Conservation (phyloP, 2,329 filamentous ascomycete species). For the Pyrenophora graminea region DNA sequence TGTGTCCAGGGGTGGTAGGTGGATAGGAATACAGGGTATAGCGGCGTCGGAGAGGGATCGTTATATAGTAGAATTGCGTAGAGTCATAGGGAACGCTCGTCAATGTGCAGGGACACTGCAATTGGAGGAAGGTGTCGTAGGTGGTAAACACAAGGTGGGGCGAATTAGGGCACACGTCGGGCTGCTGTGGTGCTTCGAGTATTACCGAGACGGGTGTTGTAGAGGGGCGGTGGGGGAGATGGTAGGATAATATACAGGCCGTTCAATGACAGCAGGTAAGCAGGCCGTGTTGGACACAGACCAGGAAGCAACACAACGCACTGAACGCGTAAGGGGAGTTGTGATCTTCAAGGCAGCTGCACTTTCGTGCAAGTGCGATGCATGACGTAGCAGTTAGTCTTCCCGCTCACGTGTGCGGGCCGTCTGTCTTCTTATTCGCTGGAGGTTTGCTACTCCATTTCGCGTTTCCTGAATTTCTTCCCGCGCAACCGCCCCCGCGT, state of each 20-base stretch:
- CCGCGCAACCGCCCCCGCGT: slow-evolving; percentile 6
- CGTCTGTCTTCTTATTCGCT: slow-evolving; percentile 27
- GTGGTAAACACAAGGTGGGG: slow-evolving; percentile 32
- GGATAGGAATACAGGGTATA: slow-evolving; percentile 17
- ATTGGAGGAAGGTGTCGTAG: slow-evolving; percentile 28
- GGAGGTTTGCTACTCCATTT: slow-evolving; percentile 16
- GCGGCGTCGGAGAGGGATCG: slow-evolving; percentile 28
- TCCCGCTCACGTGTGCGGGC: slow-evolving; percentile 35
- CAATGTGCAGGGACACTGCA: slow-evolving; percentile 21
- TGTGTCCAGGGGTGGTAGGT: slow-evolving; percentile 16
- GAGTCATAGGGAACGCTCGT: slow-evolving; percentile 38
- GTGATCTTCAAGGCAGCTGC: slow-evolving; percentile 43
- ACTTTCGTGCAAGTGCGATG: slow-evolving; percentile 30
- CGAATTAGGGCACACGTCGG: slow-evolving; percentile 18
- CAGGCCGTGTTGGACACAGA: slow-evolving; percentile 19
- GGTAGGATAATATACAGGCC: slow-evolving; percentile 26
- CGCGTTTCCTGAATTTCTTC: slow-evolving; percentile 19
- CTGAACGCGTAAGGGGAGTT: slow-evolving; percentile 25
- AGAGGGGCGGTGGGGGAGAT: slow-evolving; percentile 23
- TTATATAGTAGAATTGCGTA: slow-evolving; percentile 37
- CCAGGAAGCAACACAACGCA: slow-evolving; percentile 23
- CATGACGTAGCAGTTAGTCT: slow-evolving; percentile 42
- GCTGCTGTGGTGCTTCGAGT: slow-evolving; percentile 24
- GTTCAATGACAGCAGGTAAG: slow-evolving; percentile 18
- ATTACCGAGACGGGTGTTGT: slow-evolving; percentile 17